Conservation (phyloP, 768 basidiomycete species). For the Pulveroboletus ravenelii region DNA sequence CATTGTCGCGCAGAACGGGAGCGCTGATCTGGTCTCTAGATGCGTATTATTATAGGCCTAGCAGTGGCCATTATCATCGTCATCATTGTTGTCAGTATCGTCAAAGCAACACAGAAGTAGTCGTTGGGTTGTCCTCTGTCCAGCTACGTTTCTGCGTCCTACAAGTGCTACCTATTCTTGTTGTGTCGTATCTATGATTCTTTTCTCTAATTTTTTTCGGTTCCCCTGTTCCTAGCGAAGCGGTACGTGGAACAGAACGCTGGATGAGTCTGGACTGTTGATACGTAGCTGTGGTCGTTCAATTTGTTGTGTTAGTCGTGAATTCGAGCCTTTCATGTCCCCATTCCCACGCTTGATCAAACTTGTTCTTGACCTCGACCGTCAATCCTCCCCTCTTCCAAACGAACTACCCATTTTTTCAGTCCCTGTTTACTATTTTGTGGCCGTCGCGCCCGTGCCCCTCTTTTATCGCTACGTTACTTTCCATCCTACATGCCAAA, state of each 20-base stretch:
- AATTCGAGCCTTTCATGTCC: background rate
- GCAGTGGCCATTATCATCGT: slow-evolving; percentile 87
- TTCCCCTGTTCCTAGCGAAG: slow-evolving; percentile 19
- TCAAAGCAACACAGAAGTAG: slow-evolving; percentile 71
- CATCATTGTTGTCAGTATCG: slow-evolving; percentile 94
- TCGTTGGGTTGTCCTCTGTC: background rate
- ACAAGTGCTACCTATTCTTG: slow-evolving; percentile 21
- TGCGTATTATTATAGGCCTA: slow-evolving; percentile 94
- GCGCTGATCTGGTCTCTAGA: slow-evolving; percentile 42
- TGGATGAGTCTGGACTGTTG: slow-evolving; percentile 20
- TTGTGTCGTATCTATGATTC: slow-evolving; percentile 45
- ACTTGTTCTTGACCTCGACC: slow-evolving; percentile 12
- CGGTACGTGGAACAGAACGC: slow-evolving; percentile 11
- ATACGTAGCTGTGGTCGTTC: slow-evolving; percentile 19
- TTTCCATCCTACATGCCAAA: slow-evolving; percentile 26
- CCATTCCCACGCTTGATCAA: slow-evolving; percentile 20
- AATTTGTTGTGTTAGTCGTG: slow-evolving; percentile 23
- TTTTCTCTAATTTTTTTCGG: slow-evolving; percentile 27
- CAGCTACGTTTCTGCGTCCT: slow-evolving; percentile 2
- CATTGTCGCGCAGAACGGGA: background rate
- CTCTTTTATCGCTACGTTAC: slow-evolving; percentile 32
- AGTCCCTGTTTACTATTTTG: slow-evolving; percentile 19
- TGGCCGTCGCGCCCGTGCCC: slow-evolving; percentile 33
- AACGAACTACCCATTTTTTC: slow-evolving; percentile 13
- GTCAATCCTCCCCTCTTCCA: background rate